Evolutionary conservation across 305 asterid genomes (phyloP).

Genomic region (Euphrasia arctica): DNA sequence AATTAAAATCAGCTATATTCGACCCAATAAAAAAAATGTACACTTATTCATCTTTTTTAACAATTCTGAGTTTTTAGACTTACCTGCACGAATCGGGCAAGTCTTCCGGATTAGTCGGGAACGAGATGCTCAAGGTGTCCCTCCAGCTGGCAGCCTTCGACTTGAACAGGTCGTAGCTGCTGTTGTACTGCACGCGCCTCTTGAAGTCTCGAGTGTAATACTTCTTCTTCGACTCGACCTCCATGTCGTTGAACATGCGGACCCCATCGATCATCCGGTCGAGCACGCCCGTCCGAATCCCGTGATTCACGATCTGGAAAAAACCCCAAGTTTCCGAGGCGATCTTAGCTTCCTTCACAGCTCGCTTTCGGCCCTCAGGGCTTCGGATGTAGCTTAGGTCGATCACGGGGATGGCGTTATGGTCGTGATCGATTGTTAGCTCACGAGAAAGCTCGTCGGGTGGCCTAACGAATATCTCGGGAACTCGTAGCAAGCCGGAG

Average conservation of each 20-base stretch:
- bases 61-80: neutral
- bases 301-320: slow-evolving; percentile 50
- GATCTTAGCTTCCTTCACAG: slow-evolving; percentile 33
- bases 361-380: slow-evolving; percentile 20
- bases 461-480: slow-evolving; percentile 48
- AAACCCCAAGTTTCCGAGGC: slow-evolving; percentile 59
- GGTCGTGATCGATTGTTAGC: neutral
- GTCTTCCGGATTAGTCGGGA: slow-evolving; percentile 19
- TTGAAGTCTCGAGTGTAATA: slow-evolving; percentile 32
- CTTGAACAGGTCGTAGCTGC: slow-evolving; percentile 35
- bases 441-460: slow-evolving; percentile 35
- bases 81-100: slow-evolving; percentile 48
- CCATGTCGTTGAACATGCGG: slow-evolving; percentile 33
- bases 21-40: no score
- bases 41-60: no score
- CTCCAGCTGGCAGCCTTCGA: slow-evolving; percentile 45
- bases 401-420: slow-evolving; percentile 32
- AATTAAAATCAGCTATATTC: no score
- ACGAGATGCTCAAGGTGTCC: slow-evolving; percentile 33
- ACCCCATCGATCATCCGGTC: slow-evolving; percentile 38
- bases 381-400: slow-evolving; percentile 30
- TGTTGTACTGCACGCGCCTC: slow-evolving; percentile 24
- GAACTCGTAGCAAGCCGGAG: slow-evolving; percentile 37
- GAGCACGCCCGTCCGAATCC: slow-evolving; percentile 29
- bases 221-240: slow-evolving; percentile 35